phyloP scores from a whole-genome alignment of 768 basidiomycete genomes.

The Agaricus subrufescens region DNA sequence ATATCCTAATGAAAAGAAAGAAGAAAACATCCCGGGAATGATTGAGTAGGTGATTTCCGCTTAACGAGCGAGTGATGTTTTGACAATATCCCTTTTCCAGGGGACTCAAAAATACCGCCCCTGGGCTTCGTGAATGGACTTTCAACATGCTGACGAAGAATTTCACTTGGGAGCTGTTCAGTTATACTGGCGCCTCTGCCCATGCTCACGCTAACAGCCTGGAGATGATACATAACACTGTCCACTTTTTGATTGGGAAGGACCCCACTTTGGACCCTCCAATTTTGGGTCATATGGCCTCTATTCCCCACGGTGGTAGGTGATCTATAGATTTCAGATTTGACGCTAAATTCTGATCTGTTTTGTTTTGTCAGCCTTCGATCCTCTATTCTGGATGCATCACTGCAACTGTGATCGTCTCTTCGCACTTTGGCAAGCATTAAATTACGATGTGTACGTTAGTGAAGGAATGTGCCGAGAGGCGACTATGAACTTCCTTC shows the following conservation, averaged over 20 bases:
- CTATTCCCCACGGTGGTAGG: slow-evolving; percentile 27
- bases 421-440: slow-evolving; percentile 37
- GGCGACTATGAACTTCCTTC: slow-evolving; percentile 26
- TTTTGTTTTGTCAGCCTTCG: slow-evolving; percentile 25
- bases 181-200: slow-evolving; percentile 31
- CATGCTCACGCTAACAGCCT: slow-evolving; percentile 33
- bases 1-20: slow-evolving; percentile 16
- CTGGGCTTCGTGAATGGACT: slow-evolving; percentile 19
- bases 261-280: not conserved
- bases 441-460: slow-evolving; percentile 36
- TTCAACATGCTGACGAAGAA: slow-evolving; percentile 27
- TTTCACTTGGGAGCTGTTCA: slow-evolving; percentile 34
- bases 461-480: slow-evolving; percentile 16
- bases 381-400: slow-evolving; percentile 44
- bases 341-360: not conserved
- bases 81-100: slow-evolving; percentile 6
- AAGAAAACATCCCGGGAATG: not conserved
- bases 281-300: slow-evolving; percentile 27
- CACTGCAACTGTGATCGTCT: slow-evolving; percentile 45
- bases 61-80: too few relatives aligned
- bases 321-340: not conserved
- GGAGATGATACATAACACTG: slow-evolving; percentile 37
- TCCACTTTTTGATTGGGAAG: slow-evolving; percentile 30
- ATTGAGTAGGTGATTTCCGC: not conserved
- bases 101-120: slow-evolving; percentile 13